Percentiles rank a stretch among this genome's conserved stretches.
Evolutionary conservation across 495 filamentous ascomycete genomes (phyloP).

Genomic region (Aspergillus panamensis): DNA sequence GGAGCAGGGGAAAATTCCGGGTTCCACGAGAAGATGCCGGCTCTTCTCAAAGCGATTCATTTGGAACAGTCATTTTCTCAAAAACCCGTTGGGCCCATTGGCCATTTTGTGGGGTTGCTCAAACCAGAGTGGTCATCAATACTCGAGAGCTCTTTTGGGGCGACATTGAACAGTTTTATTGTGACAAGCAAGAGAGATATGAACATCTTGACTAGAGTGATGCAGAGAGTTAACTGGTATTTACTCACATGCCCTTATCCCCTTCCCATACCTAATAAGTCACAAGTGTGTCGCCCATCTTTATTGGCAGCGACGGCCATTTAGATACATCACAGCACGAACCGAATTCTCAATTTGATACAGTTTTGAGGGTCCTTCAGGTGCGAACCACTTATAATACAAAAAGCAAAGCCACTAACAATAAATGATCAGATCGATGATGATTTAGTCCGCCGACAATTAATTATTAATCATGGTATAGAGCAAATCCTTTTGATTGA

Average conservation of each 20-base stretch:
- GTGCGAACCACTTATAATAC: conserved; percentile 30
- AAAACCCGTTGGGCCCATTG: conserved; percentile 82
- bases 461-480: conserved; percentile 78
- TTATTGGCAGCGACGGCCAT: conserved; percentile 57
- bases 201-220: conserved; percentile 55
- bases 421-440: conserved; percentile 62
- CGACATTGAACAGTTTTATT: conserved; percentile 66
- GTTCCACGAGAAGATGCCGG: conserved; percentile 59
- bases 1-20: conserved; percentile 47
- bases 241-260: conserved; percentile 6
- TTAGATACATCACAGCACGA: conserved; percentile 66
- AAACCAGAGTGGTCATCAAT: conserved; percentile 83
- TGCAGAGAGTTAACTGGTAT: conserved; percentile 57
- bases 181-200: conserved; percentile 73
- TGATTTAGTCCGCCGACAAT: conserved; percentile 67
- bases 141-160: conserved; percentile 69
- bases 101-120: conserved; percentile 65
- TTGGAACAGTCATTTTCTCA: conserved; percentile 61
- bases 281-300: conserved; percentile 52
- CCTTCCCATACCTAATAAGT: conserved; percentile 13
- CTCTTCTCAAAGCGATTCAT: conserved; percentile 63
- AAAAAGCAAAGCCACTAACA: conserved; percentile 4
- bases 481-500: conserved; percentile 83
- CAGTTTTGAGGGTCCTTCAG: conserved; percentile 71
- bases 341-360: conserved; percentile 68